Evolutionary conservation across 2,329 filamentous ascomycete genomes (phyloP), one percentile per base, ranked within the genome.

Genomic region (Rutstroemia sp.): DNA sequence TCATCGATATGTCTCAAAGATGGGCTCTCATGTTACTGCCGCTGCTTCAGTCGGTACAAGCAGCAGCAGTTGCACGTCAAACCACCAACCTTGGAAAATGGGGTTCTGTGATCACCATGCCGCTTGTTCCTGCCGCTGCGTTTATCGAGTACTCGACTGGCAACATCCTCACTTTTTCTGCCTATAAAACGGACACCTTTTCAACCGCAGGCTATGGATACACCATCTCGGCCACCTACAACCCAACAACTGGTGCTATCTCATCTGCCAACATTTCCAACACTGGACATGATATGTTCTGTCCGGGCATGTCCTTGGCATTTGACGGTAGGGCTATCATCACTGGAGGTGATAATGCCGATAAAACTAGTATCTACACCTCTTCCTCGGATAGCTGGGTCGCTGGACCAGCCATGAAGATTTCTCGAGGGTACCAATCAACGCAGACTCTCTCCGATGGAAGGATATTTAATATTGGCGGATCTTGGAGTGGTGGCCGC

Each of bases 391-490:
- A 57, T 41, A 39, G 27, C 81, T 57, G 54, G 49, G 44, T 53
- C 14, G 23, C 49, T 19, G 54, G 54, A 25, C 30, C 54, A 18
- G 6, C 9, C 18, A 57, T 53, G 42, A 16, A 57, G 8, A 46
- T 53, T 53, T 21, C 54, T 41, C 21, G 54, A 8, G 54, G 54
- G 3, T 57, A 57, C 14, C 54, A 57, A 34, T 38, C 49, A 27
- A 52, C 41, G 1, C 21, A 41, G n/a, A 57, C 54, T 48, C 23
- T 46, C 4, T 57, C 54, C 10, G 42, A 30, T 57, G 81, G 81
- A 4, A 70, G 74, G 0, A 73, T 83, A 23, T 85, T 84, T 66
- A 76, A 73, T 12, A 82, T 63, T 39, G 81, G 82, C 18, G 81
- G 82, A 4, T 80, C 77, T 0, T 81, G 74, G 73, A 77, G 73